These are phyloP conservation scores for Coniochaeta hoffmannii DNA, from an alignment of 2,329 filamentous ascomycete genomes.

Conservation along the genomic window DNA sequence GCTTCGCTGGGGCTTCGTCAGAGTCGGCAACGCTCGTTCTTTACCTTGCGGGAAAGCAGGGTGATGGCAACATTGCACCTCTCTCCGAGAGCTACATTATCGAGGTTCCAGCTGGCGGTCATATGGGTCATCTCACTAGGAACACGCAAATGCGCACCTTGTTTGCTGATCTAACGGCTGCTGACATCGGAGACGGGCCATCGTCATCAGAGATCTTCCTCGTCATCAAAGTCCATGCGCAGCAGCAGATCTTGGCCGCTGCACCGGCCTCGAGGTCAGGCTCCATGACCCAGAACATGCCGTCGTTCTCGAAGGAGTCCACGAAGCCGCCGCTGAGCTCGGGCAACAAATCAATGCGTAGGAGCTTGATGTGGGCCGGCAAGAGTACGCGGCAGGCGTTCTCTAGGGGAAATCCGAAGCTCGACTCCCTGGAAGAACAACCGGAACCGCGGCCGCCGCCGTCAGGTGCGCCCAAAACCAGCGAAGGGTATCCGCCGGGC, in stretches of 20 bases:
- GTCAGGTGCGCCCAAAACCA: constrained; percentile 29
- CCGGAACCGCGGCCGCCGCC: constrained; percentile 26
- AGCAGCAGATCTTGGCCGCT: constrained; percentile 38
- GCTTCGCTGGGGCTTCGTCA: constrained; percentile 69
- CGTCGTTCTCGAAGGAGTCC: constrained; percentile 28
- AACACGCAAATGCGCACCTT: constrained; percentile 71
- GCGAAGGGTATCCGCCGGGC: constrained; percentile 43
- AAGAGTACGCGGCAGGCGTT: constrained; percentile 48
- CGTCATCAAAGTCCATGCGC: constrained; percentile 68
- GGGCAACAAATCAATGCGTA: constrained; percentile 47
- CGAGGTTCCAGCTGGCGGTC: constrained; percentile 67
- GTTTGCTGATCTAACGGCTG: constrained; percentile 76
- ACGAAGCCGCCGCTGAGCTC: constrained; percentile 40
- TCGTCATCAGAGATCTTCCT: constrained; percentile 69
- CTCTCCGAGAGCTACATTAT: constrained; percentile 80
- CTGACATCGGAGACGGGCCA: constrained; percentile 58
- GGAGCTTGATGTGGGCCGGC: constrained; percentile 64
- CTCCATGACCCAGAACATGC: constrained; percentile 29
- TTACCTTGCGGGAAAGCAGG: constrained; percentile 66
- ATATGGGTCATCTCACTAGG: constrained; percentile 56
- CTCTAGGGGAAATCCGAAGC: constrained; percentile 42
- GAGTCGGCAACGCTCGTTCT: constrained; percentile 70
- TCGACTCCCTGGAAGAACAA: constrained; percentile 51
- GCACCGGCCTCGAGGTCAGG: constrained; percentile 47
- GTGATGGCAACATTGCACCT: constrained; percentile 53